These are phyloP conservation scores for Aphanomyces cochlioides DNA, from an alignment of 352 stramenopile genomes.

Conservation along the genomic window DNA sequence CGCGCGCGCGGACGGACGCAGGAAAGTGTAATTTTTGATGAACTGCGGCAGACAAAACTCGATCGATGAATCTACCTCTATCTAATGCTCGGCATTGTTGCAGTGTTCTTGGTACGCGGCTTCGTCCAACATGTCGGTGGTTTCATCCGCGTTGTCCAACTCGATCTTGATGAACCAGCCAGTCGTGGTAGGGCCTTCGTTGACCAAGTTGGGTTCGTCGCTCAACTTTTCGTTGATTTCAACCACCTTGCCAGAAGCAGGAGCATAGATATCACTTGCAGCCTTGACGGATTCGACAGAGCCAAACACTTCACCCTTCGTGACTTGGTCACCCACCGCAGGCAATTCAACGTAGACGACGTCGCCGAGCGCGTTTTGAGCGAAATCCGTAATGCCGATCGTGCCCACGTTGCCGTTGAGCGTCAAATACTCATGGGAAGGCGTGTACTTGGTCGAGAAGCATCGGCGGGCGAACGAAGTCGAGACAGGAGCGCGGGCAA, in stretches of 20 bases:
- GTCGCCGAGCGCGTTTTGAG: slow-evolving; percentile 95
- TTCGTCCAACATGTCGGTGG: slow-evolving; percentile 79
- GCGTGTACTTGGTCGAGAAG: slow-evolving; percentile 85
- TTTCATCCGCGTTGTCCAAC: slow-evolving; percentile 62
- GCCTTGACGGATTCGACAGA: slow-evolving; percentile 99
- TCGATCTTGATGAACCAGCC: slow-evolving; percentile 91
- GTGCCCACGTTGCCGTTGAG: slow-evolving; percentile 78
- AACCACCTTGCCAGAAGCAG: slow-evolving; percentile 89
- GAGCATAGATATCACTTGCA: slow-evolving; percentile 95
- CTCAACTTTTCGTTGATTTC: slow-evolving; percentile 91
- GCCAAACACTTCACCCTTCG: slow-evolving; percentile 93
- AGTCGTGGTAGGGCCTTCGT: slow-evolving; percentile 77
- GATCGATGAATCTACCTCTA: background rate
- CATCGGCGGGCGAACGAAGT: slow-evolving; percentile 35
- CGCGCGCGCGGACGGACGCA: background rate
- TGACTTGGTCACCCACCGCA: slow-evolving; percentile 89
- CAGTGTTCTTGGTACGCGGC: slow-evolving; percentile 81
- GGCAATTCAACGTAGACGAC: slow-evolving; percentile 97
- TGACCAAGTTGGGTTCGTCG: slow-evolving; percentile 82
- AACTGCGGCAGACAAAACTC: background rate
- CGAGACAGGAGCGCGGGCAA: slow-evolving; percentile 42
- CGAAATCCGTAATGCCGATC: slow-evolving; percentile 97
- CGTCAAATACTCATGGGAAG: slow-evolving; percentile 82
- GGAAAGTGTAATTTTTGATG: background rate
- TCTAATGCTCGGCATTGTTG: slow-evolving; percentile 79